Conservation (phyloP, 2,329 filamentous ascomycete species). For the Aspergillus fumigatus region DNA sequence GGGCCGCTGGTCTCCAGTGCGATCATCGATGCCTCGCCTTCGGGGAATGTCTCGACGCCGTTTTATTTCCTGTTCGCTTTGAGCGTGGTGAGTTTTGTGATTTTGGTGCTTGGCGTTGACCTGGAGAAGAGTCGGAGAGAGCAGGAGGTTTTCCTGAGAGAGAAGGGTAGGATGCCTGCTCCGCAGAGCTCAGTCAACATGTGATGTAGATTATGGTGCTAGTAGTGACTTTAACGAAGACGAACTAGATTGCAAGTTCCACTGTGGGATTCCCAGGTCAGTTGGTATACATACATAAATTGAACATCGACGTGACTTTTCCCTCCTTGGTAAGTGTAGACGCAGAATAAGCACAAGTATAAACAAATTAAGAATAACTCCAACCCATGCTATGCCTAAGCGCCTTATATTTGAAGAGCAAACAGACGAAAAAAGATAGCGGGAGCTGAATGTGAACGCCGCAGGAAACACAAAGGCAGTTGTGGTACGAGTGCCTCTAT, state of each 20-base stretch:
- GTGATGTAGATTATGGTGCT: not conserved
- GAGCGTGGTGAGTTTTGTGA: conserved; percentile 51
- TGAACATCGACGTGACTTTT: not conserved
- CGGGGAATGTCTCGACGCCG: conserved; percentile 54
- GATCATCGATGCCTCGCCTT: conserved; percentile 60
- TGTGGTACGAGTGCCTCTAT: conserved; percentile 11
- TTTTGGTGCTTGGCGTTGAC: conserved; percentile 55
- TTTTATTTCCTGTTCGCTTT: conserved; percentile 64
- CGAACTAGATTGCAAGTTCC: not conserved
- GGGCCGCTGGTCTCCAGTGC: conserved; percentile 65
- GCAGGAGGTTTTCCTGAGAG: conserved; percentile 52
- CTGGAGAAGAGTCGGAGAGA: conserved; percentile 57
- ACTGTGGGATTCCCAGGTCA: not conserved
- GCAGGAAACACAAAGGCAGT: conserved; percentile 8
- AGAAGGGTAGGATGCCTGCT: conserved; percentile 9
- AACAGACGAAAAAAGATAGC: conserved; percentile 2
- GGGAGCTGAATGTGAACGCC: not conserved
- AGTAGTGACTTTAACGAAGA: not conserved
- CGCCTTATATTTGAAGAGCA: conserved; percentile 19
- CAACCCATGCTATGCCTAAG: conserved; percentile 37
- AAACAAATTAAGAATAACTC: conserved; percentile 25
- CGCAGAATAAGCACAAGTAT: not conserved
- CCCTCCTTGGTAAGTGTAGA: not conserved
- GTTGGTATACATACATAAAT: not conserved
- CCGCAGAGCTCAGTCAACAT: not conserved